Evolutionary conservation across 345 rosid species (phyloP), one percentile per base, ranked within the genome.

Genomic region (Mangifera indica): DNA sequence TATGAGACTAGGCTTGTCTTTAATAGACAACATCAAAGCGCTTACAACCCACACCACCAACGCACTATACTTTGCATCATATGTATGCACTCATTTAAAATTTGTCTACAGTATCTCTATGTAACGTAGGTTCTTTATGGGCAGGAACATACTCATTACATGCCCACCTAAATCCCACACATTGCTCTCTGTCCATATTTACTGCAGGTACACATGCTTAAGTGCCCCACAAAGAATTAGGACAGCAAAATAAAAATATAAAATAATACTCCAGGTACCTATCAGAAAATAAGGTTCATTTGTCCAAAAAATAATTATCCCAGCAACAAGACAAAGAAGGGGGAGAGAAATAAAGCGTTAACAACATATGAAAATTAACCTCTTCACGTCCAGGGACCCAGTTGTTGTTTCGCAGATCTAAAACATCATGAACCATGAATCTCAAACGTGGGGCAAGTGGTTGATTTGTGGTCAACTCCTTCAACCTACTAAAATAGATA

Each of bases 381-480:
- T 89, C 92, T 76, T 87, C 91, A n/a, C 91, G 89, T 63, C 89
- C 81, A 37, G 89, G 91, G 72, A 87, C 83, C 92, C 93, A 87
- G 24, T 76, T 82, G 74, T 83, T 81, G 40, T 83, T 69, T 32
- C 92, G 85, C 79, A 87, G 37, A 60, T 90, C 92, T 55, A 91
- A 79, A 67, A 90, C 90, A 82, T 90, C 83, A 46, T 81, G 82
- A 75, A 92, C 84, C 97, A 90, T 81, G 80, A 90, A 93, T 82
- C 90, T 85, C 78, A 90, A 60, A 46, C 91, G 85, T 13, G 86
- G 80, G 20, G 81, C 93, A 59, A 93, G 77, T 68, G 83, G 85
- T 44, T 89, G 81, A 78, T 88, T 86, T 69, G 79, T 63, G 4
- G 85, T 61, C 77, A 90, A 77, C 12, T 81, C 92, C 79, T 91